Conservation (phyloP, 805 yeast species). For the Starmerella stellata region DNA sequence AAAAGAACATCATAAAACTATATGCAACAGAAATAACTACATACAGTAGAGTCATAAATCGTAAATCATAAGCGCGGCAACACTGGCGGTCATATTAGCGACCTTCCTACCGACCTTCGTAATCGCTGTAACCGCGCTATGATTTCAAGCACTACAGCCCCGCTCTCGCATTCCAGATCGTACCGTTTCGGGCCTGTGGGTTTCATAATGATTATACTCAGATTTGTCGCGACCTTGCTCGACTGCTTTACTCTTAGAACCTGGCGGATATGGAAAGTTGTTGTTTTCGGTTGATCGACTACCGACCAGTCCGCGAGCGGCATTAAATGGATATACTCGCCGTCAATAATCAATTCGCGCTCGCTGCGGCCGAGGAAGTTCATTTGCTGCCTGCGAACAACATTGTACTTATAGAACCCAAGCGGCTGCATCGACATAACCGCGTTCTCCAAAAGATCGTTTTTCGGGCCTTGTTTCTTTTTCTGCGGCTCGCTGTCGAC, state of each 20-base stretch:
- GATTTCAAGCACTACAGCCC: slow-evolving; percentile 50
- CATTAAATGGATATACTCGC: slow-evolving; percentile 77
- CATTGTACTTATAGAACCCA: slow-evolving; percentile 67
- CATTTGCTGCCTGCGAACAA: slow-evolving; percentile 76
- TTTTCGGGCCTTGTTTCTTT: background rate
- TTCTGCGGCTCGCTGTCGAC: background rate
- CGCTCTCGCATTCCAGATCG: slow-evolving; percentile 59
- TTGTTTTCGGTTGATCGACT: slow-evolving; percentile 60
- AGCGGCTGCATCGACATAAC: slow-evolving; percentile 17
- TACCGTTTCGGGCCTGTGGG: slow-evolving; percentile 59
- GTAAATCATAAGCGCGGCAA: background rate
- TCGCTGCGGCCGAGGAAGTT: slow-evolving; percentile 66
- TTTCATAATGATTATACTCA: slow-evolving; percentile 62
- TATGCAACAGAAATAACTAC: no score
- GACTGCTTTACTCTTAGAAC: slow-evolving; percentile 60
- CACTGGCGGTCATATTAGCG: background rate
- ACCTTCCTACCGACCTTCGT: background rate
- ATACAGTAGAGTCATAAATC: background rate
- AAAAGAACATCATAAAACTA: no score
- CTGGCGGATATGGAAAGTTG: slow-evolving; percentile 71
- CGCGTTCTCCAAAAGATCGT: slow-evolving; percentile 6
- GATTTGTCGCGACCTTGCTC: slow-evolving; percentile 53
- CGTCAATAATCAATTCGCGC: slow-evolving; percentile 72
- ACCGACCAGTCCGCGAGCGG: slow-evolving; percentile 67
- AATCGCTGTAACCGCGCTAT: slow-evolving; percentile 37